A percentile compares a stretch with the other conserved stretches of the same genome.
Evolutionary conservation across 192 early-diverging fungal species (phyloP).

Genomic region (Coemansia sp.): DNA sequence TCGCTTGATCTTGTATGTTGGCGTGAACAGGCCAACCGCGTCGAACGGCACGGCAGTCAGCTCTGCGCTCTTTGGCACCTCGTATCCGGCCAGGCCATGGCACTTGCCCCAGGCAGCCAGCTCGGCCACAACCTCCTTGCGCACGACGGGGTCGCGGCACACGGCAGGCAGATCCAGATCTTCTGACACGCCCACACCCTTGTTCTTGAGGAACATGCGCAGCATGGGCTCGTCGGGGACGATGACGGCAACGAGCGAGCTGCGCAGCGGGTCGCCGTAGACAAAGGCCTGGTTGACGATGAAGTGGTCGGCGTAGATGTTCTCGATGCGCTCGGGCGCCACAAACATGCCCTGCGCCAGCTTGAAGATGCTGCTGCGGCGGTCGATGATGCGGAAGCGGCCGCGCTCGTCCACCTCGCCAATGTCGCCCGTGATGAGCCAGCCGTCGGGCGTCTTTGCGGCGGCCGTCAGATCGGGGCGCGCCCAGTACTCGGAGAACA

Average conservation of each 20-base stretch:
- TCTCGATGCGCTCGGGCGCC: slow-evolving; percentile 86
- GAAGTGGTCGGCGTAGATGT: slow-evolving; percentile 60
- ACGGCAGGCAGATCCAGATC: slow-evolving; percentile 13
- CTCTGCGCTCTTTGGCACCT: slow-evolving; percentile 66
- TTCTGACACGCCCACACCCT: not conserved
- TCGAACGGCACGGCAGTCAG: slow-evolving; percentile 73
- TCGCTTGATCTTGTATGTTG: slow-evolving; percentile 70
- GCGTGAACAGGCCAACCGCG: slow-evolving; percentile 77
- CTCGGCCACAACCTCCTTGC: slow-evolving; percentile 54
- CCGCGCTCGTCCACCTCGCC: slow-evolving; percentile 71
- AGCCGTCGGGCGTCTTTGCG: slow-evolving; percentile 81
- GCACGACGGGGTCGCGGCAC: slow-evolving; percentile 60
- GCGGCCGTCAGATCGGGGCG: too few species aligned
- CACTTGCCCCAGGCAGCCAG: slow-evolving; percentile 60
- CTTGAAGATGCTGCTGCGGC: slow-evolving; percentile 87
- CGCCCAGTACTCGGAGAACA: slow-evolving; percentile 82
- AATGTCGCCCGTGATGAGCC: slow-evolving; percentile 88
- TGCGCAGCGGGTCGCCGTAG: slow-evolving; percentile 80
- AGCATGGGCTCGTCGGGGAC: slow-evolving; percentile 69
- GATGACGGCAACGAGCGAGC: slow-evolving; percentile 73
- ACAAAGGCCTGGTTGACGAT: slow-evolving; percentile 75
- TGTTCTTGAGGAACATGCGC: slow-evolving; percentile 36
- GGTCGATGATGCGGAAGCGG: slow-evolving; percentile 77
- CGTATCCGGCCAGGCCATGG: slow-evolving; percentile 70
- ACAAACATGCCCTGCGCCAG: slow-evolving; percentile 79